A percentile compares a stretch with the other conserved stretches of the same genome.
phyloP scores from a whole-genome alignment of 1,139 yeast species.

The Hyphopichia fennica region DNA sequence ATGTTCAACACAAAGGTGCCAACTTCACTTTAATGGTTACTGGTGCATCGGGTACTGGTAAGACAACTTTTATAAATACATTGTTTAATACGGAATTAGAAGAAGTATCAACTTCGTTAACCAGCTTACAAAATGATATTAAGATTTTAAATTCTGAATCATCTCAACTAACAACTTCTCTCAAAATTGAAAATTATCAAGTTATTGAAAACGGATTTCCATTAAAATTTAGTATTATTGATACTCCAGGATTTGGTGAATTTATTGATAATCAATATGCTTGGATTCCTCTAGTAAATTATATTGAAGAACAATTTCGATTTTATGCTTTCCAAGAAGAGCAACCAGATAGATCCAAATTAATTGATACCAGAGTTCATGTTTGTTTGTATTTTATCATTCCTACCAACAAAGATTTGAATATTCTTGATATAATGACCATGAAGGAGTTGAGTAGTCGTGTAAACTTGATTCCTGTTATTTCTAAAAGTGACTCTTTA shows the following conservation, averaged over 20 bases:
- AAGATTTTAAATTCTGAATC: not conserved
- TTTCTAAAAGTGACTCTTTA: constrained; percentile 73
- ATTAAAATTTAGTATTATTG: constrained; percentile 47
- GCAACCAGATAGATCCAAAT: constrained; percentile 60
- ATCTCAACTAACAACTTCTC: constrained; percentile 23
- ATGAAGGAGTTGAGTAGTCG: constrained; percentile 66
- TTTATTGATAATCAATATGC: constrained; percentile 45
- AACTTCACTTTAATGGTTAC: constrained; percentile 66
- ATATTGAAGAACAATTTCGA: constrained; percentile 62
- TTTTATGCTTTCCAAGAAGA: constrained; percentile 62
- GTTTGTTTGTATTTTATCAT: constrained; percentile 72
- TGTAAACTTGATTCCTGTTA: constrained; percentile 74
- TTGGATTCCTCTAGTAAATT: constrained; percentile 60
- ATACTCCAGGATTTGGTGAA: constrained; percentile 37
- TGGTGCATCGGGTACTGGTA: constrained; percentile 79
- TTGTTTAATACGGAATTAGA: constrained; percentile 28
- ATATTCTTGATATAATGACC: constrained; percentile 61
- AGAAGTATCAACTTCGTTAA: not conserved
- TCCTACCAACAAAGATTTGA: constrained; percentile 54
- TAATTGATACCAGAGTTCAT: constrained; percentile 66
- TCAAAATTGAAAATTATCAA: constrained; percentile 39
- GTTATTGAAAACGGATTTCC: constrained; percentile 53
- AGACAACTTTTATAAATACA: constrained; percentile 74
- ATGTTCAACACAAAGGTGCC: constrained; percentile 28
- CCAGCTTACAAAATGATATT: not conserved